Evolutionary conservation across 345 rosid species (phyloP), one percentile per base, ranked within the genome.

Genomic region (Psidium friedrichsthalianum): DNA sequence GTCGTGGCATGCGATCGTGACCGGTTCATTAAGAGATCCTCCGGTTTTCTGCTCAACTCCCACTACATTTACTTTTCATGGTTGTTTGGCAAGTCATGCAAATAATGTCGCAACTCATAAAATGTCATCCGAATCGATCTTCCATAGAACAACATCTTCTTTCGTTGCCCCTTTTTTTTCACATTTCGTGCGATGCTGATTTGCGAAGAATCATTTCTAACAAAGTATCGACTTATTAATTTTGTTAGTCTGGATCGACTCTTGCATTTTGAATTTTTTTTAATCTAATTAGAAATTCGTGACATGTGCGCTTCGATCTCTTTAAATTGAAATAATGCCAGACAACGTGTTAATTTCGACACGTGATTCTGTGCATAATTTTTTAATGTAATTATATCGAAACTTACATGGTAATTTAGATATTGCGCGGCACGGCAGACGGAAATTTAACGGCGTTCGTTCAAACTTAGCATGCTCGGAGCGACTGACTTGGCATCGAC

Each of bases 221-320:
- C 11, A 11, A 29, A 15, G 21, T 29, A 18, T 61, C 13, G 2
- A 1, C 40, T 59, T 20, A 11, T 51, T 51, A 51, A 11, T n/a
- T 1, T 5, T 7, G 0, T 58, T n/a, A 14, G 0, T 59, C 29
- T 13, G 40, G 5, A 3, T 29, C 0, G 11, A 61, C 0, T 29
- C 40, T 4, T 27, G 7, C 8, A n/a, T n/a, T 58, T n/a, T 58
- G 13, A 29, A 12, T 58, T 27, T 59, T 14, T 44, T 5, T 42
- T 42, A 2, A 59, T 27, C 4, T 21, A 69, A 32, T 69, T 18
- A 40, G 18, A 61, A 64, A 64, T 4, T 10, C 4, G 1, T 4
- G 2, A 1, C 42, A 7, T 21, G 9, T 4, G 20, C 10, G 1
- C 76, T 7, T 64, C 13, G 36, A 1, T 12, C 25, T 6, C 27